phyloP scores from a whole-genome alignment of 495 filamentous ascomycete species.

The Daldinia concentrica region DNA sequence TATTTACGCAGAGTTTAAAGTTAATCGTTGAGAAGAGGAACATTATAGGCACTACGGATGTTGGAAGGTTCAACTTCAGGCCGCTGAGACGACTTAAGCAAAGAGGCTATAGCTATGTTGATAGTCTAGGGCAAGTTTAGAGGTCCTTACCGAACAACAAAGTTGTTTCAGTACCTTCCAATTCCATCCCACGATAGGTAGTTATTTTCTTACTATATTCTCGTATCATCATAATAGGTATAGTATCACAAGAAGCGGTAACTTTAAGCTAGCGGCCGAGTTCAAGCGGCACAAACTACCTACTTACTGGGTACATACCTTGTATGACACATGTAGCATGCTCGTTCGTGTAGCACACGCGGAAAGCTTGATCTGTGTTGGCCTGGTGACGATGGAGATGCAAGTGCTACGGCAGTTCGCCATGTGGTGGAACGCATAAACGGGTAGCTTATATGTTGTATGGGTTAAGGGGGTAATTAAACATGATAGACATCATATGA shows the following conservation, averaged over 20 bases:
- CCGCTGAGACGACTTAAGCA: too few relatives aligned
- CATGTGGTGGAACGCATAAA: constrained; percentile 13
- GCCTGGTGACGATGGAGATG: background rate
- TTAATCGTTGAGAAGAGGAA: too few relatives aligned
- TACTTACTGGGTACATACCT: background rate
- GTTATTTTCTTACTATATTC: background rate
- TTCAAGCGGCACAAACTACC: background rate
- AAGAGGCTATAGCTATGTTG: too few relatives aligned
- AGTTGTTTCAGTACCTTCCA: too few relatives aligned
- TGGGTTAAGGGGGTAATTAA: background rate
- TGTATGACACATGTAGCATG: background rate
- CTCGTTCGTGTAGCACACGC: background rate
- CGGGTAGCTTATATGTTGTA: background rate
- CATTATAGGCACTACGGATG: too few relatives aligned
- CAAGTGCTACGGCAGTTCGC: constrained; percentile 13
- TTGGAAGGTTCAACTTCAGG: too few relatives aligned
- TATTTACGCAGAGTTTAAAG: too few relatives aligned
- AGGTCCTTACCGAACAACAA: too few relatives aligned
- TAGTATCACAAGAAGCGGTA: background rate
- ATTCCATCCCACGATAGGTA: background rate
- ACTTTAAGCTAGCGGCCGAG: background rate
- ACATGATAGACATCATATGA: background rate
- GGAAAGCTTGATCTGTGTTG: background rate
- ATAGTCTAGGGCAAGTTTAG: too few relatives aligned
- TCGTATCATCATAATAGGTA: background rate